Evolutionary conservation across 75 land plant genomes (phyloP), one percentile per base, ranked within the genome.

Genomic region (Sequoiadendron giganteum): DNA sequence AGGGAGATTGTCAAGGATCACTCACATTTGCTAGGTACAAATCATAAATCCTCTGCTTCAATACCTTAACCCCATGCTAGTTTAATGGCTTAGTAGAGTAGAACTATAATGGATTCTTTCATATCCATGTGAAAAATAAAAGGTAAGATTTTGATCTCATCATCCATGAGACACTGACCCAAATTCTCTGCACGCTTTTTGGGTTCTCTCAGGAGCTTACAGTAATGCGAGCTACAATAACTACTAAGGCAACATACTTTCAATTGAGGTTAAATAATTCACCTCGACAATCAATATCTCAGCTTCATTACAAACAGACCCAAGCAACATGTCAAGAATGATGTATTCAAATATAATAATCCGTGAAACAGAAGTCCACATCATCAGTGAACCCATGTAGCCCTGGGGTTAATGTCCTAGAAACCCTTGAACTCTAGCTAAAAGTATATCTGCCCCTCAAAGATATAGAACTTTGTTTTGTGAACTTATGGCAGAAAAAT

Each of bases 101-200:
- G 61, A 97, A 88, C 49, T 90, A 94, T 10, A 52, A 94, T 80
- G 3, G 90, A 85, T 87, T 93, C 94, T 85, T 94, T 91, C 10
- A 47, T 83, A 85, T 88, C 91, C 92, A 95, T 94, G 47, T 86
- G 87, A 87, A 97, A 97, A 84, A 87, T 88, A 52, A 95, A 95
- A 16, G 97, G 95, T 4, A 96, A 94, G 85, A 91, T 93, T 85
- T 97, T 95, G 73, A 97, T 97, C 92, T 94, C 92, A 83, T 97
- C 98, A 0, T 96, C 98, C 96, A 96, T 95, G 5, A 97, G 88
- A 28, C 95, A 94, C 93, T 94, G 95, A n/a, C 97, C 97, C 16
- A 96, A 88, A 88, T 96, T 97, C 92, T 97, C 97, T n/a, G 97
- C 94, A 68, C 92, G 91, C 45, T 97, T 94, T 87, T 94, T 90